Conservation (phyloP, 805 yeast genomes). For the Wickerhamomyces ciferrii region DNA sequence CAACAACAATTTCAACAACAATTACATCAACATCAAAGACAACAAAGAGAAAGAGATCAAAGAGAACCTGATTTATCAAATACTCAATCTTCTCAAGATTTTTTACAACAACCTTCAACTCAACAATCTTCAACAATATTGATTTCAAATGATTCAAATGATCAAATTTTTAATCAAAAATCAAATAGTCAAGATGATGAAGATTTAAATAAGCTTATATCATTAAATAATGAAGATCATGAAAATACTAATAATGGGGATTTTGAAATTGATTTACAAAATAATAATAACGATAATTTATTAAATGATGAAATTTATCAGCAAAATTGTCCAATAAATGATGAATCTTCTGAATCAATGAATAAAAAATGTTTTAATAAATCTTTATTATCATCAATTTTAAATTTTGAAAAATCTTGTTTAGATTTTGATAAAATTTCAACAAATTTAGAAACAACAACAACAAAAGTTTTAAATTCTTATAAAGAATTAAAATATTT, state of each 20-base stretch:
- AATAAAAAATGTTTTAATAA: conserved; percentile 9
- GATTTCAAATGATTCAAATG: neutral
- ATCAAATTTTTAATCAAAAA: neutral
- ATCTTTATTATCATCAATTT: conserved; percentile 16
- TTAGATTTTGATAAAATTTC: neutral
- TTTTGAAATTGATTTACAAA: no score
- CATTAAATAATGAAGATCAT: no score
- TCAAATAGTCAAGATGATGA: no score
- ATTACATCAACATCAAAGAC: neutral
- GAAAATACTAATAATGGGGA: no score
- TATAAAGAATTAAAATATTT: conserved; percentile 11
- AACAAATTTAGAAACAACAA: no score
- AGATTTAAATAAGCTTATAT: no score
- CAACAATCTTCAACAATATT: neutral
- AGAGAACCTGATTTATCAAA: neutral
- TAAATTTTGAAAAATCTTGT: conserved; percentile 15
- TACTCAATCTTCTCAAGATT: neutral
- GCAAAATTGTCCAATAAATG: no score
- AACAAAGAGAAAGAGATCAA: neutral
- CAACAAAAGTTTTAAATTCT: neutral
- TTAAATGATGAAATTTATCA: neutral
- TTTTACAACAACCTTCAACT: neutral
- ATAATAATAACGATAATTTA: no score
- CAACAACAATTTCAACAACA: neutral
- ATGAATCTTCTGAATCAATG: neutral